Conservation (phyloP, 495 filamentous ascomycete genomes). For the Extremus antarcticus region DNA sequence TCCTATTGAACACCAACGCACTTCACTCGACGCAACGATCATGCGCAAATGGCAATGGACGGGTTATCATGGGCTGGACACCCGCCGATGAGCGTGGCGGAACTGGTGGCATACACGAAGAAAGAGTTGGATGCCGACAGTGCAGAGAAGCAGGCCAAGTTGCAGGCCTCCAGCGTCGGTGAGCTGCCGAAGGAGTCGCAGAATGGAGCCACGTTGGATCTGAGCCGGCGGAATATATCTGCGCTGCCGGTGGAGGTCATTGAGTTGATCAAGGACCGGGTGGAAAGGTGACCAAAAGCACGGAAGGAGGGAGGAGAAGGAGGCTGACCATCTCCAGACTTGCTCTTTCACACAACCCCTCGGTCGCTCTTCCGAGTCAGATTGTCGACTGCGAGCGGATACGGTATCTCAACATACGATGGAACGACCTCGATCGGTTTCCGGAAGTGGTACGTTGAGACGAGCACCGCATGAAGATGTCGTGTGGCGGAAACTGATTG, state of each 20-base stretch:
- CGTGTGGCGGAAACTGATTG: not conserved
- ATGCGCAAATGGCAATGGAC: slow-evolving; percentile 18
- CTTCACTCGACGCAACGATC: not conserved
- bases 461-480: not conserved
- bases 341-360: slow-evolving; percentile 78
- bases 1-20: not conserved
- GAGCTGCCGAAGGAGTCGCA: slow-evolving; percentile 28
- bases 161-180: slow-evolving; percentile 8
- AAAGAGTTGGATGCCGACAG: slow-evolving; percentile 14
- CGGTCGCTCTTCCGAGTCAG: slow-evolving; percentile 64
- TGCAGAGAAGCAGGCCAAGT: slow-evolving; percentile 14
- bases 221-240: slow-evolving; percentile 72
- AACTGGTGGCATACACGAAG: slow-evolving; percentile 16
- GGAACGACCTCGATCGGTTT: slow-evolving; percentile 79
- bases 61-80: not conserved
- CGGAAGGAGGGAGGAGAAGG: not conserved
- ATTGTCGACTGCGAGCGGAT: slow-evolving; percentile 81
- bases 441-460: slow-evolving; percentile 59
- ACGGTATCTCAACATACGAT: slow-evolving; percentile 88
- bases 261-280: slow-evolving; percentile 82
- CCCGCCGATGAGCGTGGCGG: slow-evolving; percentile 12
- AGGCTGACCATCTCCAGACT: slow-evolving; percentile 44
- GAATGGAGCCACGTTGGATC: slow-evolving; percentile 74
- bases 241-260: slow-evolving; percentile 80
- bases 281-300: slow-evolving; percentile 59